Base-by-base conservation (phyloP, 2,329 filamentous ascomycete species). In the Colletotrichum agaves region DNA sequence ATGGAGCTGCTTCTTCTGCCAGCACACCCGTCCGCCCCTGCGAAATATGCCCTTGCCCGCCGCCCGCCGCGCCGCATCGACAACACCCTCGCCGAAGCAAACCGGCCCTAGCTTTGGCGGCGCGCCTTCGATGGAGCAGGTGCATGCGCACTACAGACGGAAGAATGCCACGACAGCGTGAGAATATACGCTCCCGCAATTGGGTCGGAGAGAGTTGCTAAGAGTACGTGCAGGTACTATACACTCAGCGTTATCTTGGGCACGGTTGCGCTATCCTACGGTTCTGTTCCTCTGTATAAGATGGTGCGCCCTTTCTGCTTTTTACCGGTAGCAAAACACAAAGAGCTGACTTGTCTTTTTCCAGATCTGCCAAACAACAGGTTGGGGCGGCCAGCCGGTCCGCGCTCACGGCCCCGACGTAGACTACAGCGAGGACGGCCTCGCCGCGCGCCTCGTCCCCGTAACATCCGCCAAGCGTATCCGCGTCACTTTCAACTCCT, bases 401-500 rank as follows among this genome's bases (percentile, higher is more conserved):
- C 93, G 94, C 76, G 93, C 93, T 50, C 91, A 93, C 81, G 79
- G 80, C 55, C 77, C 76, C 60, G 83, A 81, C 63, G 84, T 82
- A 70, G 80, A 85, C 66, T 70, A 70, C 57, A 63, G 56, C 67
- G 84, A 82, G 70, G 80, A 80, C 63, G 92, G 97, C 78, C 88
- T 92, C 27, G 88, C 94, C 39, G 85, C 86, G 55, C 92, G 94
- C 62, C 87, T 99, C 49, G 87, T 90, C 52, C 96, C 96, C 15
- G 90, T 98, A 43, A 92, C 89, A 17, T 85, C 89, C 73, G 91
- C 93, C 67, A 92, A 92, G 73, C 92, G 96, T 61, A 91, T 99
- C 74, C 92, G 93, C 69, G 95, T 99, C 71, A 98, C 94, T 27
- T 99, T 99, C 87, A 96, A 94, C 76, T 93, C 94, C 53, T 97